Evolutionary conservation across 1,284 basidiomycete species (phyloP), one percentile per base, ranked within the genome.

Genomic region (Lignosus rhinocerotis): DNA sequence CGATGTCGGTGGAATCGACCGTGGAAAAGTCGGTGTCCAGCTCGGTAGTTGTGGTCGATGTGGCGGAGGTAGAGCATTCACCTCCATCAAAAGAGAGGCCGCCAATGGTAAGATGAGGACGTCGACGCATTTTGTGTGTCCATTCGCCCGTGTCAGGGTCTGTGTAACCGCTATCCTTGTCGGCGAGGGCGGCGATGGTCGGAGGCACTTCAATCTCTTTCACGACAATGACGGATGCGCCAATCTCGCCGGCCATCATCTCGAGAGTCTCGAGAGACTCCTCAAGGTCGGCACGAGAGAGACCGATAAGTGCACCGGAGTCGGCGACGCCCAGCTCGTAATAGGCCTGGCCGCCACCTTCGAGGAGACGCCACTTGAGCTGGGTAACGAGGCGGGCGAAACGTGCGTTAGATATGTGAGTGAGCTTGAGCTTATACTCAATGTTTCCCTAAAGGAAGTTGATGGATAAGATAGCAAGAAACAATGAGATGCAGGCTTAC

Each of bases 241-340:
- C 94, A 33, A 97, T 89, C 67, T 96, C 93, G 10, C 87, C 86
- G 0, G 94, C 94, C 95, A 97, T 97, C 76, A 86, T 86, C 69
- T 92, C 90, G 14, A 97, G 82, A 0, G 94, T 96, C 65, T 87
- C 84, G 41, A 97, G 75, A 2, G 87, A 91, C 61, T 83, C 81
- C 59, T 92, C 90, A 67, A 97, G 85, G 71, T 96, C 90, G 1
- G 75, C 72, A 30, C 87, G 79, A 0, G 84, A 78, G 6, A 97
- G 81, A 0, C 94, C 94, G 44, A 96, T 82, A 16, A 97, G 85
- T 3, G 87, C 84, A 1, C 94, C 94, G 3, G 90, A 90, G 70
- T 97, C 94, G 36, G 87, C 82, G 0, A 97, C 88, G 14, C 94
- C 95, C 16, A 97, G 84, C 71, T 96, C 94, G 67, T 97, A 97